phyloP scores from a whole-genome alignment of 139 green algal genomes.

The Chlamydomonas applanata region DNA sequence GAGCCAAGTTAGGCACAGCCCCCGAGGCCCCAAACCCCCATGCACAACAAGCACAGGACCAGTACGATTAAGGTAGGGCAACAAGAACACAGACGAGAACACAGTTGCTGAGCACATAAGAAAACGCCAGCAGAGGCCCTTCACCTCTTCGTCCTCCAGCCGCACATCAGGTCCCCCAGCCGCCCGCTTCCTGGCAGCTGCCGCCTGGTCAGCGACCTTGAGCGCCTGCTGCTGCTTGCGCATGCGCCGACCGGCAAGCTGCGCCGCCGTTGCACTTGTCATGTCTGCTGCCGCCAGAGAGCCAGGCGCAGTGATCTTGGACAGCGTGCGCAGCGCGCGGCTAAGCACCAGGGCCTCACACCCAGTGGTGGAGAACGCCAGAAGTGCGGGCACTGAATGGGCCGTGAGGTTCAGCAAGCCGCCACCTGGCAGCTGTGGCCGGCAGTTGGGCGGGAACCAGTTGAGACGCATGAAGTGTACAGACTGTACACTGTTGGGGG shows the following conservation, averaged over 20 bases:
- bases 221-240: background rate
- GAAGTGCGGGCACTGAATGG: background rate
- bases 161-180: background rate
- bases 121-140: background rate
- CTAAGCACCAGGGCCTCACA: background rate
- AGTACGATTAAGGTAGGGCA: background rate
- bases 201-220: background rate
- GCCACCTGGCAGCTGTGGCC: background rate
- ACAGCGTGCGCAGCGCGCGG: background rate
- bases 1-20: too few species aligned
- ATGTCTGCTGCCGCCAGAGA: background rate
- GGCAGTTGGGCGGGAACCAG: too few species aligned
- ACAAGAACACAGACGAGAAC: too few species aligned
- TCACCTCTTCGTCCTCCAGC: background rate
- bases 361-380: background rate
- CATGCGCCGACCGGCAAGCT: background rate
- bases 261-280: background rate
- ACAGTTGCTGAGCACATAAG: too few species aligned
- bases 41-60: background rate
- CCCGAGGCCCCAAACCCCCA: too few species aligned
- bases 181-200: background rate
- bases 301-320: background rate
- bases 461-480: background rate
- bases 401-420: constrained; percentile 16
- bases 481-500: too few species aligned